Conservation (phyloP, 768 basidiomycete genomes). For the Rhizopogon vesiculosus region DNA sequence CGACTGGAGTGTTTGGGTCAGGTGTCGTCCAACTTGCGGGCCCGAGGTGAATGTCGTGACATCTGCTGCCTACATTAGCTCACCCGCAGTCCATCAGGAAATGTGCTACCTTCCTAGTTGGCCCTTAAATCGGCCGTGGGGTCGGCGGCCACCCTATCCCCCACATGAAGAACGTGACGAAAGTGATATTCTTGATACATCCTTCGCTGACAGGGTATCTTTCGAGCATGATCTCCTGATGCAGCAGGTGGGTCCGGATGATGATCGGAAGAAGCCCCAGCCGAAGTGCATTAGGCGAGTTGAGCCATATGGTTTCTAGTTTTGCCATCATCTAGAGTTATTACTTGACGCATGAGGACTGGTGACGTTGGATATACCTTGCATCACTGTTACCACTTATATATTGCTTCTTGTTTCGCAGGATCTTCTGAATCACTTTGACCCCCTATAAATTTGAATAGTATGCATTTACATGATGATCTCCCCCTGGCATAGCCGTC, state of each 20-base stretch:
- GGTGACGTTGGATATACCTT: neutral
- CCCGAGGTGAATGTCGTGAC: slow-evolving; percentile 29
- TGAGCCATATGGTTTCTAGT: neutral
- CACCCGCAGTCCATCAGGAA: neutral
- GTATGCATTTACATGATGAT: neutral
- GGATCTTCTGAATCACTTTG: no score
- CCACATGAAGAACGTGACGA: no score
- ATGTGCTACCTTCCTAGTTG: slow-evolving; percentile 6
- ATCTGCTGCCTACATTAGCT: no score
- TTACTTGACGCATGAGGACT: slow-evolving; percentile 10
- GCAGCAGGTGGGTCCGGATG: neutral
- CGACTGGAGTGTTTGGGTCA: slow-evolving; percentile 49
- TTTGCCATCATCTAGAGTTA: neutral
- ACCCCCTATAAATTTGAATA: no score
- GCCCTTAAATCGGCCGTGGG: neutral
- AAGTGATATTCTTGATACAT: no score
- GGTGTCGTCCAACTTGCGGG: slow-evolving; percentile 41
- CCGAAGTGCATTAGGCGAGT: slow-evolving; percentile 8
- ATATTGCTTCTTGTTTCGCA: no score
- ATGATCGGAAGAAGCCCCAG: slow-evolving; percentile 3
- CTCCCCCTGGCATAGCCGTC: no score
- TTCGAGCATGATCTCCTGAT: no score
- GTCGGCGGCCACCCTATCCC: no score
- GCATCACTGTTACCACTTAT: no score
- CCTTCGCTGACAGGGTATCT: no score